Base-by-base conservation (phyloP, 257 asterid species). In the Ligustrum vulgare region DNA sequence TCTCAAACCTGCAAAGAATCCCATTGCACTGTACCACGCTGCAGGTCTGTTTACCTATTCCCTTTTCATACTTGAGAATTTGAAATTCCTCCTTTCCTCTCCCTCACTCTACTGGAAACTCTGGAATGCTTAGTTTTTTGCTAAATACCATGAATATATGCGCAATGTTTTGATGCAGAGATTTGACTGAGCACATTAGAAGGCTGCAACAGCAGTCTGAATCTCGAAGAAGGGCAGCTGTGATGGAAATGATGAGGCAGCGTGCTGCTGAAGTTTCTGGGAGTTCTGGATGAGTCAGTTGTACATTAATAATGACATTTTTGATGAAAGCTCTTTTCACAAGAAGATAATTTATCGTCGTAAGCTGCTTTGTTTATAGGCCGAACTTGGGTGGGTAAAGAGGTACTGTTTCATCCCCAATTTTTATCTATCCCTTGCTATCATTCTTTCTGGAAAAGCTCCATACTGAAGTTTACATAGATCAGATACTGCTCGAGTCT, bases 1-100 rank as follows among this genome's bases (percentile, higher is more conserved):
- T 89, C 98, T 45, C 92, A 98, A 70, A 96, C 98, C 45, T 94
- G 98, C 90, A 94, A 89, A 82, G 98, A 87, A 85, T 87, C 97
- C 25, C 81, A 89, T 77, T 94, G 98, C 88, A 86, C 69, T 80
- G 98, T 94, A 41, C 98, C 98, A 0, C 92, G 98, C 34, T 94
- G 98, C 98, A 93, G 93, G 98, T 94, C 36, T 32, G 91, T 77
- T 70, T 63, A 36, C 18, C 65, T 2, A 47, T 33, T 32, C 31
- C 25, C 3, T 34, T 77, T 73, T 16, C 34, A 60, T 60, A 6
- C 15, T 11, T 2, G 18, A 60, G n/a, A 64, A 49, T 78, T 58
- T 41, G 16, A 34, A 62, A 8, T 60, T 33, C 62, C 71, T 49
- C 75, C n/a, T 15, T 35, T 31, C 18, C 47, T 31, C 34, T 18